These are phyloP conservation scores for Chaetomium strumarium DNA, from an alignment of 2,329 filamentous ascomycete species.

Conservation along the genomic window DNA sequence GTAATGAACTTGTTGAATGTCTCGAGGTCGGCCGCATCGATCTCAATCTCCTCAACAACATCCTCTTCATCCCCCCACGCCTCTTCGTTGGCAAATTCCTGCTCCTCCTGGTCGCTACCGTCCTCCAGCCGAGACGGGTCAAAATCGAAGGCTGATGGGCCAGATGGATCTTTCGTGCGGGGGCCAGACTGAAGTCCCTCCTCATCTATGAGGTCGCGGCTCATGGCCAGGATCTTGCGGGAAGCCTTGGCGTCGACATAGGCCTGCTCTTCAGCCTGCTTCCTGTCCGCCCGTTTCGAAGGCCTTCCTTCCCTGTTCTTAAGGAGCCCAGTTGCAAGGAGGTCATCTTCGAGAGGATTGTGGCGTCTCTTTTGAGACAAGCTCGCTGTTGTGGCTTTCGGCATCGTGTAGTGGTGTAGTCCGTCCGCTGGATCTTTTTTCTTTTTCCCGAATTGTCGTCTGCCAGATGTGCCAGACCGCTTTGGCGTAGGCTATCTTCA, in stretches of 20 bases:
- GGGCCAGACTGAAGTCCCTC: constrained; percentile 42
- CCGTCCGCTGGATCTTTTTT: neutral
- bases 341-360: constrained; percentile 86
- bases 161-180: constrained; percentile 32
- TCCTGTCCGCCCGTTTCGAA: constrained; percentile 57
- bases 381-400: constrained; percentile 63
- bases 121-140: constrained; percentile 62
- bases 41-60: constrained; percentile 64
- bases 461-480: neutral
- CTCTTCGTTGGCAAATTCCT: constrained; percentile 49
- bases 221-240: constrained; percentile 80
- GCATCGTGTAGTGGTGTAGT: constrained; percentile 52
- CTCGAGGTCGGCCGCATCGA: constrained; percentile 83
- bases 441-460: neutral
- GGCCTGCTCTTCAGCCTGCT: constrained; percentile 55
- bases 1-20: constrained; percentile 88
- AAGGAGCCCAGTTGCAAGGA: constrained; percentile 63
- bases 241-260: constrained; percentile 88
- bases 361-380: constrained; percentile 60
- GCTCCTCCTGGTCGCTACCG: constrained; percentile 41
- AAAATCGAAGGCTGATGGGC: constrained; percentile 68
- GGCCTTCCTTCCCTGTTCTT: constrained; percentile 70
- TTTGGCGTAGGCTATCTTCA: neutral
- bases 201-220: constrained; percentile 82
- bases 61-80: constrained; percentile 78